phyloP scores from a whole-genome alignment of 805 yeast species.

The Ogataea methylovora region DNA sequence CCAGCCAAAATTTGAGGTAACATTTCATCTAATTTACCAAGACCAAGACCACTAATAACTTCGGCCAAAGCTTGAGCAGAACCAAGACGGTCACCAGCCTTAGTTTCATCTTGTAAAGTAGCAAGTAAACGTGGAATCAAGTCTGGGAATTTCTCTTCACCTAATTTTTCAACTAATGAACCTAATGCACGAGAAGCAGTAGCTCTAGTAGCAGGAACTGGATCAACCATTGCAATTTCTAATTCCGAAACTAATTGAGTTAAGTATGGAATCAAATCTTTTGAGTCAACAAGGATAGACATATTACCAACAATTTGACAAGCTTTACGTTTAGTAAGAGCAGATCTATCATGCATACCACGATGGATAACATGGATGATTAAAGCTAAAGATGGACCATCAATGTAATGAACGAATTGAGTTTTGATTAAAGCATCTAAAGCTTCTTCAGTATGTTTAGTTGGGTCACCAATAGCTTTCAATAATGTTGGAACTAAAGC shows the following conservation, averaged over 20 bases:
- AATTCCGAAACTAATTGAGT: conserved; percentile 71
- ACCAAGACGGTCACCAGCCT: conserved; percentile 89
- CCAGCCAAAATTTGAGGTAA: conserved; percentile 72
- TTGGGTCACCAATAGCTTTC: conserved; percentile 94
- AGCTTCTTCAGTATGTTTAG: conserved; percentile 81
- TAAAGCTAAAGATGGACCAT: conserved; percentile 94
- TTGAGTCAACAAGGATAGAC: conserved; percentile 90
- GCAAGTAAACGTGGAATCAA: conserved; percentile 73
- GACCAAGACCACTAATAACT: conserved; percentile 87
- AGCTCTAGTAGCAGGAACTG: conserved; percentile 94
- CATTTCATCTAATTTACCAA: conserved; percentile 79
- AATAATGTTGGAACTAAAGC: conserved; percentile 79
- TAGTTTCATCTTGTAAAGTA: conserved; percentile 68
- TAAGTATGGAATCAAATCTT: conserved; percentile 80
- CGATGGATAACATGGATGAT: conserved; percentile 92
- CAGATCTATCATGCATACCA: conserved; percentile 94
- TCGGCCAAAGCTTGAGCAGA: conserved; percentile 96
- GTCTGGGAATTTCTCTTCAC: conserved; percentile 92
- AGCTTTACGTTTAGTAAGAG: conserved; percentile 83
- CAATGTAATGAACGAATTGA: conserved; percentile 94
- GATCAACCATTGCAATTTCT: conserved; percentile 95
- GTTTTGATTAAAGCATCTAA: conserved; percentile 80
- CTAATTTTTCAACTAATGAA: conserved; percentile 89
- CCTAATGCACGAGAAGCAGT: conserved; percentile 98
- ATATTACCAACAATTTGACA: conserved; percentile 98